These are phyloP conservation scores for Diaporthe citrichinensis DNA, from an alignment of 2,329 filamentous ascomycete species.

Conservation along the genomic window DNA sequence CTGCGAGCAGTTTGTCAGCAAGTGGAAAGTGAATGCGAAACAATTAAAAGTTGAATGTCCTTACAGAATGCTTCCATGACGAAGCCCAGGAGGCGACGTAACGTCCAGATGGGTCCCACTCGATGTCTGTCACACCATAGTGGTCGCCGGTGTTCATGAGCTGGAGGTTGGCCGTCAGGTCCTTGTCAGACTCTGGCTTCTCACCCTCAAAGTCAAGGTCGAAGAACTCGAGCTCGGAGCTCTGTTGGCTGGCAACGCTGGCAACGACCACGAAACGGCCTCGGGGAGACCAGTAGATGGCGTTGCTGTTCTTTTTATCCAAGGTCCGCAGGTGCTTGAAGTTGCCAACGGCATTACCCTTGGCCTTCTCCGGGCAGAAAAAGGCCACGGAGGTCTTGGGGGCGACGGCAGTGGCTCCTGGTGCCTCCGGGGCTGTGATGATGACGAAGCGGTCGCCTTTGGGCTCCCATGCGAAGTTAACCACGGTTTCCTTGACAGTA, in stretches of 20 bases:
- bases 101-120: slow-evolving; percentile 97
- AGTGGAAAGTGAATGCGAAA: slow-evolving; percentile 40
- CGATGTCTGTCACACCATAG: slow-evolving; percentile 97
- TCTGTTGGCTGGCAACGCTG: slow-evolving; percentile 92
- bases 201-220: slow-evolving; percentile 98
- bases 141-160: slow-evolving; percentile 95
- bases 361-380: slow-evolving; percentile 96
- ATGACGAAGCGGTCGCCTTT: slow-evolving; percentile 98
- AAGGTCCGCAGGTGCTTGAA: slow-evolving; percentile 96
- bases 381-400: slow-evolving; percentile 97
- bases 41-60: slow-evolving; percentile 51
- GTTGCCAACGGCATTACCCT: slow-evolving; percentile 85
- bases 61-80: slow-evolving; percentile 95
- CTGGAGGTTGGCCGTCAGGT: slow-evolving; percentile 93
- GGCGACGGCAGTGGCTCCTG: slow-evolving; percentile 82
- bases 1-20: slow-evolving; percentile 58
- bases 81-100: slow-evolving; percentile 95
- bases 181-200: slow-evolving; percentile 92
- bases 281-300: slow-evolving; percentile 98
- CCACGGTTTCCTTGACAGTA: slow-evolving; percentile 97
- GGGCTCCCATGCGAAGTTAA: slow-evolving; percentile 99
- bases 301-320: slow-evolving; percentile 99
- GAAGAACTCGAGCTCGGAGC: slow-evolving; percentile 96
- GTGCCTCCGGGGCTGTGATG: slow-evolving; percentile 92
- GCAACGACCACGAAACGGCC: slow-evolving; percentile 96